phyloP scores from a whole-genome alignment of 1,284 basidiomycete species.

The Leccinum subspadiceum region DNA sequence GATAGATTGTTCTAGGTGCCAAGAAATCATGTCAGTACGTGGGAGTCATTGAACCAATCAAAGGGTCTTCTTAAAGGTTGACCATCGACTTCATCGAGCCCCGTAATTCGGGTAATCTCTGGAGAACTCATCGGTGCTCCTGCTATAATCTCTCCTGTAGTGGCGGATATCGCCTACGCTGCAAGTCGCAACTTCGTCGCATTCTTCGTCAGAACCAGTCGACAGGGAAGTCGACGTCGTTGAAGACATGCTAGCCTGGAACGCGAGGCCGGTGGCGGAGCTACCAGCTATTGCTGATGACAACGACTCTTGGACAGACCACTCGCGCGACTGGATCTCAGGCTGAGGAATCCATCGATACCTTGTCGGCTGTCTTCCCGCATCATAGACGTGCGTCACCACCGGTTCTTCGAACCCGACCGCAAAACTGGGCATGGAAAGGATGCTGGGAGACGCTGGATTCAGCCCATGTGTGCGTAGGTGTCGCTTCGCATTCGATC shows the following conservation, averaged over 20 bases:
- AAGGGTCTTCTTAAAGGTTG: background rate
- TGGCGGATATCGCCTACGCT: constrained; percentile 1
- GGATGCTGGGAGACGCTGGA: constrained; percentile 22
- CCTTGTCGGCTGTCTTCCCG: constrained; percentile 39
- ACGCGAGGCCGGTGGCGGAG: constrained; percentile 14
- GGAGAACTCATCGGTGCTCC: constrained; percentile 14
- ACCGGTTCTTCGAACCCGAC: constrained; percentile 47
- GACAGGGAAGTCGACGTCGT: constrained; percentile 25
- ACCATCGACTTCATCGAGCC: constrained; percentile 5
- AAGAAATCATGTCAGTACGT: constrained; percentile 15
- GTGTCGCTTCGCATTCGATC: constrained; percentile 62
- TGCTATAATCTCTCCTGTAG: constrained; percentile 9
- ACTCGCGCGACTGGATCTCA: constrained; percentile 32
- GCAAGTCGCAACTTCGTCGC: constrained; percentile 15
- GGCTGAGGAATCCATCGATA: constrained; percentile 43
- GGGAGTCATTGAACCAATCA: constrained; percentile 1
- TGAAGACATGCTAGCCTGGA: constrained; percentile 30
- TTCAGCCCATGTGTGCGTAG: constrained; percentile 51
- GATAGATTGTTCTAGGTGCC: constrained; percentile 11
- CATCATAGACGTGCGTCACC: constrained; percentile 42
- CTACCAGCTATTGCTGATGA: constrained; percentile 20
- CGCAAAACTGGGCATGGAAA: constrained; percentile 35
- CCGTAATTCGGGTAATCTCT: constrained; percentile 16
- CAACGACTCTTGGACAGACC: constrained; percentile 16
- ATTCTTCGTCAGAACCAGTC: constrained; percentile 28